Conservation (phyloP, 148 eudicot species). For the Camellia granthamiana region DNA sequence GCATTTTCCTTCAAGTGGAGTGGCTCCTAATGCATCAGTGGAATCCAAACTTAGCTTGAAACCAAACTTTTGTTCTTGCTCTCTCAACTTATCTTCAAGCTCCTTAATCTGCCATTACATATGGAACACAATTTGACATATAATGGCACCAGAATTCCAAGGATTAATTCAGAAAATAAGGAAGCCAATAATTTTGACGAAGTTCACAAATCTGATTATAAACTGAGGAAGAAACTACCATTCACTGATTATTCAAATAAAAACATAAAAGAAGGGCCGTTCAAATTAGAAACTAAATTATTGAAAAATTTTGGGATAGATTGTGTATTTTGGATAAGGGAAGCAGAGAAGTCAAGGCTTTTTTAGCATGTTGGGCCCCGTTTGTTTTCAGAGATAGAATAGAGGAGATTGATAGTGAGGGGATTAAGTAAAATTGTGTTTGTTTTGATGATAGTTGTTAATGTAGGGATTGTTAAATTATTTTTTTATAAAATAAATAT, state of each 20-base stretch:
- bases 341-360: background rate
- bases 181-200: background rate
- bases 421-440: too few species aligned
- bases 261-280: background rate
- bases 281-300: background rate
- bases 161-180: background rate
- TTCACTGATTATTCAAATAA: background rate
- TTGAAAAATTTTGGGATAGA: background rate
- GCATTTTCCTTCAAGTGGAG: slow-evolving; percentile 43
- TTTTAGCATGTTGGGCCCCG: background rate
- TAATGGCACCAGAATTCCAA: background rate
- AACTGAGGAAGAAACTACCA: background rate
- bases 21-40: slow-evolving; percentile 35
- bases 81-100: slow-evolving; percentile 66
- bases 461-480: too few species aligned
- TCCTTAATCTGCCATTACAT: slow-evolving; percentile 55
- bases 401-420: too few species aligned
- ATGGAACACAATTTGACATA: background rate
- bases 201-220: background rate
- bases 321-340: background rate
- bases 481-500: too few species aligned
- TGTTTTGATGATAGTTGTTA: too few species aligned
- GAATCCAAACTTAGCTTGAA: slow-evolving; percentile 26
- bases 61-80: slow-evolving; percentile 43
- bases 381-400: too few species aligned